Evolutionary conservation across 2,329 filamentous ascomycete species (phyloP).

Genomic region (Botrytis galanthina): DNA sequence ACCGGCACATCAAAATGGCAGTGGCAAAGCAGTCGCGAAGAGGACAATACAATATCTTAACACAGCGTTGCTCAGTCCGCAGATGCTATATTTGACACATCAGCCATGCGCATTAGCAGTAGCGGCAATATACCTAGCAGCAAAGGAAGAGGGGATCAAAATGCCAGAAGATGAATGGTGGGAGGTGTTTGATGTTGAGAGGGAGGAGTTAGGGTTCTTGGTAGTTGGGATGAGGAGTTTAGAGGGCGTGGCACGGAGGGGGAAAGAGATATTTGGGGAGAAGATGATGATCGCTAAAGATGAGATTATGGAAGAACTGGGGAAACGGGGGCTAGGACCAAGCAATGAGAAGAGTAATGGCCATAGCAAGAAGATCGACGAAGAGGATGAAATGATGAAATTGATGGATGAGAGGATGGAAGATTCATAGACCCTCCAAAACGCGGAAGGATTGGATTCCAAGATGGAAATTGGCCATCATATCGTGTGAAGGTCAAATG

Average conservation of each 20-base stretch:
- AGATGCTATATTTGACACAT: constrained; percentile 87
- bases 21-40: constrained; percentile 55
- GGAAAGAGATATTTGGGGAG: constrained; percentile 29
- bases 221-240: constrained; percentile 83
- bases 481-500: neutral
- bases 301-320: constrained; percentile 29
- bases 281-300: constrained; percentile 30
- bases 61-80: constrained; percentile 78
- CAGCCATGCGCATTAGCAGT: constrained; percentile 84
- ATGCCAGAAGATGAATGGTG: constrained; percentile 89
- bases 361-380: neutral
- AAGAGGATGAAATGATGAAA: constrained; percentile 24
- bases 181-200: constrained; percentile 95
- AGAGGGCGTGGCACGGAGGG: constrained; percentile 51
- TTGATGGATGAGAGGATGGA: constrained; percentile 33
- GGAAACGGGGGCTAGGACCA: neutral
- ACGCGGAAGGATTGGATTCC: neutral
- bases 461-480: neutral
- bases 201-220: constrained; percentile 90
- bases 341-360: neutral
- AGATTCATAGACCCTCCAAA: neutral
- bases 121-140: constrained; percentile 86
- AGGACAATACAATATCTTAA: constrained; percentile 79
- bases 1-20: constrained; percentile 32
- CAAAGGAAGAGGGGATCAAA: constrained; percentile 71